phyloP scores from a whole-genome alignment of 2,329 filamentous ascomycete species.

The Aspergillus hortae region DNA sequence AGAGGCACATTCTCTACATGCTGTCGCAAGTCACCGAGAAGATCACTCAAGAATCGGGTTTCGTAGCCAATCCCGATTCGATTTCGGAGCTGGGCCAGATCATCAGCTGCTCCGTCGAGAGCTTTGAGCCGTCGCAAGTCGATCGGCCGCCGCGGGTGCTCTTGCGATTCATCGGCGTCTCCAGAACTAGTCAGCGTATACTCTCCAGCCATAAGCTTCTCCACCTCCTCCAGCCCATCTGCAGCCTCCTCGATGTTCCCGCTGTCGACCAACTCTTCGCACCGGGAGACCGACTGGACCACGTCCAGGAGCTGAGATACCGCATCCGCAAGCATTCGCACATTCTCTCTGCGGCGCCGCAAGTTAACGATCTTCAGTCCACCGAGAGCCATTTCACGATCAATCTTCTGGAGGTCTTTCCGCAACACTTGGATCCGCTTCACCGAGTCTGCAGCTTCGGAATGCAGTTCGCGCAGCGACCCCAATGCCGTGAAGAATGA shows the following conservation, averaged over 20 bases:
- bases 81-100: constrained; percentile 70
- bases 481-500: constrained; percentile 95
- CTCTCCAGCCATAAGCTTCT: constrained; percentile 75
- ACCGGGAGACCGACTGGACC: constrained; percentile 68
- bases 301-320: constrained; percentile 79
- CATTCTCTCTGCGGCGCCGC: constrained; percentile 75
- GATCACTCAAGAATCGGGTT: constrained; percentile 68
- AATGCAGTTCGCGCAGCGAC: constrained; percentile 83
- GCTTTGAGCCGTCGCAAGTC: constrained; percentile 76
- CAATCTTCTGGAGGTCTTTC: constrained; percentile 73
- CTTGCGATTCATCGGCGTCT: constrained; percentile 21
- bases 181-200: constrained; percentile 36
- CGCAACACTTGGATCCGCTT: constrained; percentile 77
- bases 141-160: constrained; percentile 45
- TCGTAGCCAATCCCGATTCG: constrained; percentile 88
- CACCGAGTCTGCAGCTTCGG: constrained; percentile 88
- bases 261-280: constrained; percentile 76
- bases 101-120: constrained; percentile 73
- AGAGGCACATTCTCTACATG: constrained; percentile 72
- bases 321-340: constrained; percentile 75
- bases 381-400: constrained; percentile 79
- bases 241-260: constrained; percentile 82
- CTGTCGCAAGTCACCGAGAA: constrained; percentile 75
- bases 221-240: constrained; percentile 70
- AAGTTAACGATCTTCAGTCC: constrained; percentile 84